Evolutionary conservation across 2,329 filamentous ascomycete species (phyloP).

Genomic region (Fusarium vanettenii): DNA sequence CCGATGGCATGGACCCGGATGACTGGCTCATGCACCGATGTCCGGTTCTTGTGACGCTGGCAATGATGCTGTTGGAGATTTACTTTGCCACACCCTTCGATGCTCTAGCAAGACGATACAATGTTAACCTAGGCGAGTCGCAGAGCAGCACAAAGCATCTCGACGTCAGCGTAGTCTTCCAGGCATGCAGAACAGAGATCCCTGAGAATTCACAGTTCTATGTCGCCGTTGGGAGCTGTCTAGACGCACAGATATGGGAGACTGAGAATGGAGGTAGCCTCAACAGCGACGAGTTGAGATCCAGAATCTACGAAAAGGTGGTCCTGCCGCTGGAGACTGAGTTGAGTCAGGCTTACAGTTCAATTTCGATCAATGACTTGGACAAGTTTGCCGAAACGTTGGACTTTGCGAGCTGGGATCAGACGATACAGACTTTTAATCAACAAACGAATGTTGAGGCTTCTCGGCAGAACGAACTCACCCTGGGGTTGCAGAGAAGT

Average conservation of each 20-base stretch:
- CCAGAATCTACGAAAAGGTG: slow-evolving; percentile 10
- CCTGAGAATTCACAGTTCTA: slow-evolving; percentile 16
- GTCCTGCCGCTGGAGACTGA: slow-evolving; percentile 9
- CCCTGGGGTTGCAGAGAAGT: neutral
- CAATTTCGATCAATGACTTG: slow-evolving; percentile 5
- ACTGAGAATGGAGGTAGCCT: neutral
- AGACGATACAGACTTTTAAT: slow-evolving; percentile 1
- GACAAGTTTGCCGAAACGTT: slow-evolving; percentile 4
- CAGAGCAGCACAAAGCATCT: neutral
- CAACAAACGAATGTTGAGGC: neutral
- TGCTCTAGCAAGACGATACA: neutral
- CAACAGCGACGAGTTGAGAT: neutral
- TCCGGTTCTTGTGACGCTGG: slow-evolving; percentile 8
- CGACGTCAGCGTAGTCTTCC: slow-evolving; percentile 5
- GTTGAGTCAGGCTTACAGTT: slow-evolving; percentile 9
- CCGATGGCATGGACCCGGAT: neutral
- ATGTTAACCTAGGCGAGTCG: neutral
- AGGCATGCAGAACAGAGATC: slow-evolving; percentile 7
- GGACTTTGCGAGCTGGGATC: slow-evolving; percentile 16
- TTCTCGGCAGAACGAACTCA: neutral
- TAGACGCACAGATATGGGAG: slow-evolving; percentile 9
- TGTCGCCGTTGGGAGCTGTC: slow-evolving; percentile 7
- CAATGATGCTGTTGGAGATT: slow-evolving; percentile 12
- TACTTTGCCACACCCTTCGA: slow-evolving; percentile 17
- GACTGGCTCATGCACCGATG: neutral